Evolutionary conservation across 2,329 filamentous ascomycete species (phyloP), one percentile per base, ranked within the genome.

Genomic region (Metarhizium humberi): DNA sequence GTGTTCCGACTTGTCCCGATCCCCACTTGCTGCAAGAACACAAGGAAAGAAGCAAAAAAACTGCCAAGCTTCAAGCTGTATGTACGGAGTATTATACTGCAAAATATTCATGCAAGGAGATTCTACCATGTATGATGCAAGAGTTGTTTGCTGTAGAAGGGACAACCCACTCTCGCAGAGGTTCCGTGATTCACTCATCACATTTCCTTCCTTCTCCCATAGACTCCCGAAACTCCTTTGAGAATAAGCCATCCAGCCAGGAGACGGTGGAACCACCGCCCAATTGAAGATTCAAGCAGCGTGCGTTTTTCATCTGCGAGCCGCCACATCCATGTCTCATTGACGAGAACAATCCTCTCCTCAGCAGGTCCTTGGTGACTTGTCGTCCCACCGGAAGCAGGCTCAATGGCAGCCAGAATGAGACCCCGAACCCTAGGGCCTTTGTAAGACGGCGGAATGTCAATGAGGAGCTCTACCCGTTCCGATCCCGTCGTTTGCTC

Each of bases 311-410:
- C 69, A 18, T 60, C 57, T 16, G 53, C 36, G 11, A 55, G 59
- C 47, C 70, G 63, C 69, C 69, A 72, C 66, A 70, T 67, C 70
- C 69, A 71, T n/a, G 70, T 71, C 63, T 72, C 69, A 55, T 71
- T 71, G 49, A 69, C 61, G 51, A 72, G 68, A 7, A 67, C 60
- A 30, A 66, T 57, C 13, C 51, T 45, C 1, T 53, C 53, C 4
- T 53, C 53, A 11, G 11, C 45, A n/a, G 25, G 7, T 30, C 20
- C 10, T 4, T 48, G 43, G 8, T n/a, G 7, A 14, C 20, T 14
- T 16, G 42, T 18, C 18, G 2, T 34, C 7, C 11, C 20, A 3
- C 30, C 25, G 3, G 30, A 20, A 4, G 49, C 52, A 0, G 47
- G 51, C 32, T 61, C 58, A 1, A 67, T 53, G 25, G 60, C 64